Conservation (phyloP, 805 yeast species). For the Metschnikowia sp. region DNA sequence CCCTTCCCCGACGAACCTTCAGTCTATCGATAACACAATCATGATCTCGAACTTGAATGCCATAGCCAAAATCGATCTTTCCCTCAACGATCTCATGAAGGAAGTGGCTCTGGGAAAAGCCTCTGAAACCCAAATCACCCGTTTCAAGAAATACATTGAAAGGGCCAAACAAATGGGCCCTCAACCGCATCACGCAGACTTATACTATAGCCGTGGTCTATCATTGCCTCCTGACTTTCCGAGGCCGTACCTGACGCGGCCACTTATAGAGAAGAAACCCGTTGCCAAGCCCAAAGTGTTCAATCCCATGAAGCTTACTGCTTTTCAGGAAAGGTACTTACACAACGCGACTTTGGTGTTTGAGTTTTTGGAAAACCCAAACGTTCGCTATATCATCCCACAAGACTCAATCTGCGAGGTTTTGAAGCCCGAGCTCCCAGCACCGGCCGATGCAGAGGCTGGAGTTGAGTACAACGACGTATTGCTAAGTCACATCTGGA, state of each 20-base stretch:
- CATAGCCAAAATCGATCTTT: conserved; percentile 71
- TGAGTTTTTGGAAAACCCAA: conserved; percentile 79
- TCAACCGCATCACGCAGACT: conserved; percentile 39
- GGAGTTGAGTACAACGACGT: conserved; percentile 32
- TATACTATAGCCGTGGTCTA: conserved; percentile 19
- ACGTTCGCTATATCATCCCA: conserved; percentile 72
- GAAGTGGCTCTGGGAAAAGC: conserved; percentile 85
- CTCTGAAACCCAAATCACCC: conserved; percentile 61
- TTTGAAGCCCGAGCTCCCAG: conserved; percentile 21
- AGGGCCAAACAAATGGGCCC: conserved; percentile 76
- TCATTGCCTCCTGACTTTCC: conserved; percentile 20
- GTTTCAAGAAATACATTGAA: conserved; percentile 77
- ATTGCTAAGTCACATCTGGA: conserved; percentile 46
- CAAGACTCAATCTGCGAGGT: conserved; percentile 72
- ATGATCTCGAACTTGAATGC: conserved; percentile 84
- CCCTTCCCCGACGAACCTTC: conserved; percentile 34
- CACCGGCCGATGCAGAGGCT: conserved; percentile 22
- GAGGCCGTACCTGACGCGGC: conserved; percentile 12
- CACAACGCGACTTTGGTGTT: conserved; percentile 71
- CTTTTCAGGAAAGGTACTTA: conserved; percentile 71
- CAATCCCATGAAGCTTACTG: conserved; percentile 61
- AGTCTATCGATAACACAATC: conserved; percentile 63
- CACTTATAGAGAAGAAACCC: conserved; percentile 16
- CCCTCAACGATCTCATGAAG: conserved; percentile 71
- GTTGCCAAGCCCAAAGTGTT: conserved; percentile 16